phyloP scores from a whole-genome alignment of 192 early-diverging fungal genomes.

The Linnemannia exigua region DNA sequence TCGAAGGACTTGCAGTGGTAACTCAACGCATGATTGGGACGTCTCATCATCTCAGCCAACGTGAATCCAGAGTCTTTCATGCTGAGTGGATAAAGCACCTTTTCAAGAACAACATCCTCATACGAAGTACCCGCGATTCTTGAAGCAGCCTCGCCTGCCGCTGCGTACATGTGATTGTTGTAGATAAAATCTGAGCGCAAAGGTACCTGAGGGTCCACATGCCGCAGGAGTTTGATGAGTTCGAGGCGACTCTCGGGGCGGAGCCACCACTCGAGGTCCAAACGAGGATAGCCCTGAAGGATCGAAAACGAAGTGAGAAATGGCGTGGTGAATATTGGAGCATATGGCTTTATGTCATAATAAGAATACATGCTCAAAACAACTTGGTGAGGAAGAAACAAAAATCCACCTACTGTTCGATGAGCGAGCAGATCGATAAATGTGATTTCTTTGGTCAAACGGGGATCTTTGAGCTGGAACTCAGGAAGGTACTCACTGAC shows the following conservation, averaged over 20 bases:
- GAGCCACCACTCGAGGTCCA: constrained; percentile 23
- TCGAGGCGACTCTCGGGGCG: background rate
- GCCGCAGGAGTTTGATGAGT: background rate
- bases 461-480: constrained; percentile 27
- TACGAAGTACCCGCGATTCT: constrained; percentile 1
- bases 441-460: constrained; percentile 18
- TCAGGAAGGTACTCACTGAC: constrained; percentile 30
- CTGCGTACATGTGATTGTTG: background rate
- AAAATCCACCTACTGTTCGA: constrained; percentile 28
- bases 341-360: no score
- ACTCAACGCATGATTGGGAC: background rate
- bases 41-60: background rate
- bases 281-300: constrained; percentile 12
- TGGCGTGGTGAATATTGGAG: no score
- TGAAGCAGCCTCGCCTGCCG: background rate
- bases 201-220: background rate
- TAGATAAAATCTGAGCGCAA: background rate
- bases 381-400: no score
- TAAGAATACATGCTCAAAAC: no score
- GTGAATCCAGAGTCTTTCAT: constrained; percentile 8
- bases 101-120: background rate
- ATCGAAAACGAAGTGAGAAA: constrained; percentile 21
- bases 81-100: background rate
- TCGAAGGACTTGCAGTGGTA: background rate
- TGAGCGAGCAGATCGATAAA: constrained; percentile 33